Base-by-base conservation (phyloP, 768 basidiomycete genomes). In the Boletus patriciae region DNA sequence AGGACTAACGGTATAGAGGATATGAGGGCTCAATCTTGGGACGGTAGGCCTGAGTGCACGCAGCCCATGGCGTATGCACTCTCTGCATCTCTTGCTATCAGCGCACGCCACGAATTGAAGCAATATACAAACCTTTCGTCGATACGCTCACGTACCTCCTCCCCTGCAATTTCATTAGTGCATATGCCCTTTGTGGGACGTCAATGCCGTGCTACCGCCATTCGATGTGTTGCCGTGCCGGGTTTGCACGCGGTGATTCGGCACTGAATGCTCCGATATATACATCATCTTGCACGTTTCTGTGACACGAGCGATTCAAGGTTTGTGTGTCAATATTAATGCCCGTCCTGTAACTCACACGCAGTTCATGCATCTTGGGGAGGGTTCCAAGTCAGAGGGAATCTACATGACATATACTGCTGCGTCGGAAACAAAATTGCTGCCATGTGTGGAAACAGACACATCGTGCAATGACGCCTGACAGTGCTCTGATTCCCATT, bases 201-300 rank as follows among this genome's bases (percentile, higher is more conserved):
- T 9, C 1, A 4, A 41, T 45, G 12, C 6, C 19, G 4, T n/a
- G 27, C 23, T 42, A 34, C 31, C n/a, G 36, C 33, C 27, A 34
- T 29, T 21, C 37, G 43, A 11, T 27, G 27, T 33, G 12, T 45
- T 19, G n/a, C 57, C 29, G 36, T 46, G 21, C 27, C 29, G 43
- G 25, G 3, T 18, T 23, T 12, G 36, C 47, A 16, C 21, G 21
- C 10, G 16, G 25, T n/a, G 9, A 21, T 23, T 13, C 27, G 48
- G 47, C 16, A 7, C 13, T 51, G 34, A 25, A n/a, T 33, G 36
- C 33, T 37, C n/a, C 46, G 27, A n/a, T 13, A 5, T 48, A 11
- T 36, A 15, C 49, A 34, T 37, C 33, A 31, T 56, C 21, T 19
- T 53, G 34, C 48, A 63, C 51, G 38, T 54, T 54, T 43, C 34